These are phyloP conservation scores for Hericium coralloides DNA, from an alignment of 768 basidiomycete species.

Conservation along the genomic window DNA sequence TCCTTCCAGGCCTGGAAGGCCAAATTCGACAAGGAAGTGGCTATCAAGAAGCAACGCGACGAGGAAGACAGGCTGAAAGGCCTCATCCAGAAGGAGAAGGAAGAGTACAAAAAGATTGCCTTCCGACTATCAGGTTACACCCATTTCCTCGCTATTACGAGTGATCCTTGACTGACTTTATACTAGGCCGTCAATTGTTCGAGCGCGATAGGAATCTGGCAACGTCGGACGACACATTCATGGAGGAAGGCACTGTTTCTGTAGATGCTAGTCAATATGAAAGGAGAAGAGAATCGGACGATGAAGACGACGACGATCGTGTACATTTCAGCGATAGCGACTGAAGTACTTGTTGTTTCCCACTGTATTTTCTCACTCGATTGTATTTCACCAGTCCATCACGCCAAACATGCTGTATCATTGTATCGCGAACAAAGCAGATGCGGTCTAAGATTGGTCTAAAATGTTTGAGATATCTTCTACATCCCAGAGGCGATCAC, in stretches of 20 bases:
- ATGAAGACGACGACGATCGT: constrained; percentile 56
- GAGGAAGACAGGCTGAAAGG: constrained; percentile 74
- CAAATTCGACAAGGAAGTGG: constrained; percentile 65
- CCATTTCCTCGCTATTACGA: background rate
- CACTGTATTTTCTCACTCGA: no score
- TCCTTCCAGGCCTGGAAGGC: constrained; percentile 78
- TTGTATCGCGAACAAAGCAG: no score
- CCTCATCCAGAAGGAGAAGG: constrained; percentile 71
- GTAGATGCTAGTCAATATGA: constrained; percentile 90
- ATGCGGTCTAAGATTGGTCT: background rate
- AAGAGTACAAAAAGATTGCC: constrained; percentile 63
- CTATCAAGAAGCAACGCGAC: constrained; percentile 47
- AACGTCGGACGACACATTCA: constrained; percentile 63
- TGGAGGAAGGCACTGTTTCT: constrained; percentile 81
- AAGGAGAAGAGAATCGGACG: constrained; percentile 44
- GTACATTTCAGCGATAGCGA: constrained; percentile 86
- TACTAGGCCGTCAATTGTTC: constrained; percentile 86
- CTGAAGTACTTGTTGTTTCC: constrained; percentile 2
- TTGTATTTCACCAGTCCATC: no score
- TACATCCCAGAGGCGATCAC: background rate
- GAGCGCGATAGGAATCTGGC: constrained; percentile 68
- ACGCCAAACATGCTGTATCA: no score
- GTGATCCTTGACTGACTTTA: constrained; percentile 2
- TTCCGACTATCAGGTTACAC: constrained; percentile 61
- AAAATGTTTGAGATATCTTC: background rate